These are phyloP conservation scores for Xylaria palmicola DNA, from an alignment of 495 filamentous ascomycete species.

Conservation along the genomic window DNA sequence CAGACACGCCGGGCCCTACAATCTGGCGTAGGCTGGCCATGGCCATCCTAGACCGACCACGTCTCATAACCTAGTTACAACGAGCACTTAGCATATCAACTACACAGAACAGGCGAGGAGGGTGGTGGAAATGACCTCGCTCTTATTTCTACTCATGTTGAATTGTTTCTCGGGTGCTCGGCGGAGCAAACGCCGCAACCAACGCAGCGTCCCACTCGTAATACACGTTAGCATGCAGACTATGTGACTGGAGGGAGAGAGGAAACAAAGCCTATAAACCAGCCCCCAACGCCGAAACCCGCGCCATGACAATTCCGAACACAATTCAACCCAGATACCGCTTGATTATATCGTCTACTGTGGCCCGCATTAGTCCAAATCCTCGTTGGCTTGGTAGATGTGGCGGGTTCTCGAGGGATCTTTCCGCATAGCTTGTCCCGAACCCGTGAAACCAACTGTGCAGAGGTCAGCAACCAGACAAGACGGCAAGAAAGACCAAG, in stretches of 20 bases:
- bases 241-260: constrained; percentile 27
- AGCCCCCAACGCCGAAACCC: constrained; percentile 18
- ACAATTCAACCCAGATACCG: neutral
- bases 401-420: constrained; percentile 80
- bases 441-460: constrained; percentile 91
- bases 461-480: constrained; percentile 34
- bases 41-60: neutral
- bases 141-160: constrained; percentile 17
- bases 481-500: neutral
- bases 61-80: constrained; percentile 13
- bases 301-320: constrained; percentile 3
- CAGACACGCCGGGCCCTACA: neutral
- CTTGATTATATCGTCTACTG: constrained; percentile 21
- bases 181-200: constrained; percentile 21
- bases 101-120: constrained; percentile 3
- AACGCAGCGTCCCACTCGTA: constrained; percentile 27
- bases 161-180: constrained; percentile 24
- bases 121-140: constrained; percentile 25
- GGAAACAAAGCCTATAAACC: constrained; percentile 33
- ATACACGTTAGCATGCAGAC: constrained; percentile 34
- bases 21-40: neutral
- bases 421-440: constrained; percentile 91
- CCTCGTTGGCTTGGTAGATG: constrained; percentile 79
- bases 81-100: constrained; percentile 32
- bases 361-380: constrained; percentile 56